These are phyloP conservation scores for Kluyveromyces siamensis DNA, from an alignment of 805 yeast genomes.

Conservation along the genomic window DNA sequence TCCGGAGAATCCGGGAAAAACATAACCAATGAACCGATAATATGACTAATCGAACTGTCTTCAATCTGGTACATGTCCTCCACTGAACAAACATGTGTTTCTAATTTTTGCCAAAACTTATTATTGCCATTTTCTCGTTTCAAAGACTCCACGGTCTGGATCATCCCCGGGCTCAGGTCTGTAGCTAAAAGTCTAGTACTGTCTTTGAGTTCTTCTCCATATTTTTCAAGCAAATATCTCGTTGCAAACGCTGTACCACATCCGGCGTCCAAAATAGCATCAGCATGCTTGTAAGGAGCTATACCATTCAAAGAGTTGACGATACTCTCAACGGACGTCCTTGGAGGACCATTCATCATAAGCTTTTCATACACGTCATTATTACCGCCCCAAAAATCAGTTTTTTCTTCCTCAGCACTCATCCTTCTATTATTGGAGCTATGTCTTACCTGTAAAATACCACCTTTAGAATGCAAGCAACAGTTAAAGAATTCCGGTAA, in stretches of 20 bases:
- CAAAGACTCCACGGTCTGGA: background rate
- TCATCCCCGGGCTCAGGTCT: constrained; percentile 3
- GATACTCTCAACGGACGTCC: background rate
- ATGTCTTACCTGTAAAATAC: too few relatives aligned
- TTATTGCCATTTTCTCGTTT: background rate
- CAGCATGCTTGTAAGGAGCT: background rate
- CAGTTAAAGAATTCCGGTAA: too few relatives aligned
- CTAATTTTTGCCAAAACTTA: constrained; percentile 1
- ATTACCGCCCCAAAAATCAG: constrained; percentile 1
- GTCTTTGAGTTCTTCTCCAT: background rate
- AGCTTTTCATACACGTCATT: background rate
- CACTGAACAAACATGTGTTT: background rate
- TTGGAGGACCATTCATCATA: background rate
- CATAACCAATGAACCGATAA: constrained; percentile 3
- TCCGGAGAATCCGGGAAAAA: constrained; percentile 1
- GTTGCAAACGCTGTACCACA: constrained; percentile 4
- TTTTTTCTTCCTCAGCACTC: background rate
- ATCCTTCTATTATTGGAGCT: too few relatives aligned
- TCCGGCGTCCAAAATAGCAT: constrained; percentile 2
- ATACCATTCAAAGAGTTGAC: background rate
- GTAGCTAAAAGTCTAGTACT: background rate
- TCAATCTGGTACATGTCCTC: background rate
- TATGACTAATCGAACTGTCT: constrained; percentile 1
- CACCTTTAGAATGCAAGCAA: too few relatives aligned
- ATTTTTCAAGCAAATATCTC: background rate